A percentile compares a stretch with the other conserved stretches of the same genome.
phyloP scores from a whole-genome alignment of 23 red algal species.

The Gracilaria domingensis region DNA sequence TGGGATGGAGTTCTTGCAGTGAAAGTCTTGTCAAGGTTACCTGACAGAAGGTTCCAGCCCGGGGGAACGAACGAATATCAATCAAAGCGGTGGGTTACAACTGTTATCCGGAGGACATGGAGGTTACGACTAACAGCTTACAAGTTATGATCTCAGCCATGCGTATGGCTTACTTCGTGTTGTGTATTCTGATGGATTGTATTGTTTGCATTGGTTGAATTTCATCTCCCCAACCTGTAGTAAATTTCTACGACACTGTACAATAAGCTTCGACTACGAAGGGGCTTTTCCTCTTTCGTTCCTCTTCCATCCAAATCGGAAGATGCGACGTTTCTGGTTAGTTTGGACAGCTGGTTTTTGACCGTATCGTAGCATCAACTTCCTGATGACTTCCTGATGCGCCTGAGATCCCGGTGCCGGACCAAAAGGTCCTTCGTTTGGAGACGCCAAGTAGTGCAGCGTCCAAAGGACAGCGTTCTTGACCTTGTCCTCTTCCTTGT shows the following conservation, averaged over 20 bases:
- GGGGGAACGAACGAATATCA: no score
- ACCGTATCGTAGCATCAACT: not conserved
- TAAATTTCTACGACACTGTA: not conserved
- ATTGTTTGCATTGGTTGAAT: no score
- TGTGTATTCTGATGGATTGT: no score
- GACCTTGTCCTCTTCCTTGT: slow-evolving; percentile 5
- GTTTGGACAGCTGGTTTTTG: not conserved
- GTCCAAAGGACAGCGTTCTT: slow-evolving; percentile 60
- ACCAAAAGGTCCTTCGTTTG: not conserved
- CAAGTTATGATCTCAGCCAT: no score
- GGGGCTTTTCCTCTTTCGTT: not conserved
- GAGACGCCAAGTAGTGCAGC: slow-evolving; percentile 40
- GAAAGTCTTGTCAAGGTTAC: no score
- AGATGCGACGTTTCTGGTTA: slow-evolving; percentile 16
- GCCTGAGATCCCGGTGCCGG: slow-evolving; percentile 44
- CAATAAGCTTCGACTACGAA: not conserved
- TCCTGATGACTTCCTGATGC: slow-evolving; percentile 43
- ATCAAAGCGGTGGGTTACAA: no score
- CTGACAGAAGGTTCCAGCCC: no score
- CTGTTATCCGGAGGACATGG: no score
- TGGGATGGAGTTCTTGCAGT: no score
- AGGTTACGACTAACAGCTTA: no score
- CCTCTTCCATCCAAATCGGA: slow-evolving; percentile 12
- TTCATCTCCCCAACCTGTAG: not conserved
- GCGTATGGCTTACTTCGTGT: no score